Conservation (phyloP, 164 flowering plant genomes). For the Aristolochia fimbriata region DNA sequence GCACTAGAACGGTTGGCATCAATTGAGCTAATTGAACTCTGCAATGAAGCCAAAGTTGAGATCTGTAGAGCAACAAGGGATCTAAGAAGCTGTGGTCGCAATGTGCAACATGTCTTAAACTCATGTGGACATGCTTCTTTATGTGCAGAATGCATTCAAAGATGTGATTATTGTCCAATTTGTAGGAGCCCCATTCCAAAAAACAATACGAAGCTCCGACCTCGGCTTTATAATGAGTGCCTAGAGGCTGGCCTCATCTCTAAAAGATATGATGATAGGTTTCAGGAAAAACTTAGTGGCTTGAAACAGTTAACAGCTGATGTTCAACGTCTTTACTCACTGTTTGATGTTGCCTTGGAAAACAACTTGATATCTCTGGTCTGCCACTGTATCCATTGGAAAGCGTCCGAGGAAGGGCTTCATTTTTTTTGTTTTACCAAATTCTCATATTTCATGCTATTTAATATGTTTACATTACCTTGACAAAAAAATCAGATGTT, state of each 20-base stretch:
- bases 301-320: constrained; percentile 46
- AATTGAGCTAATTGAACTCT: constrained; percentile 74
- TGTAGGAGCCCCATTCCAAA: constrained; percentile 65
- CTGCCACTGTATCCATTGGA: constrained; percentile 93
- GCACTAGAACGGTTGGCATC: constrained; percentile 72
- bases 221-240: constrained; percentile 78
- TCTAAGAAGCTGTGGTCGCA: constrained; percentile 86
- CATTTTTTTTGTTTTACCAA: not conserved
- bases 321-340: constrained; percentile 69
- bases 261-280: constrained; percentile 50
- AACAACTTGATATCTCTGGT: constrained; percentile 81
- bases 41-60: constrained; percentile 90
- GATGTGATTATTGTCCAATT: constrained; percentile 86
- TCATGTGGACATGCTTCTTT: constrained; percentile 91
- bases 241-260: constrained; percentile 82
- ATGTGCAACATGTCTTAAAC: constrained; percentile 50
- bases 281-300: constrained; percentile 47
- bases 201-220: constrained; percentile 31
- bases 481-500: constrained; percentile 62
- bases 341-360: constrained; percentile 88
- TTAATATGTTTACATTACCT: constrained; percentile 10
- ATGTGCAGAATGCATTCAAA: constrained; percentile 82
- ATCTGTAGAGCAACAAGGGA: constrained; percentile 87
- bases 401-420: not conserved
- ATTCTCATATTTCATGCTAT: not conserved